Percentiles rank a stretch among this genome's conserved stretches.
These are phyloP conservation scores for Paracoccidioides lutzii DNA, from an alignment of 2,329 filamentous ascomycete species.

Conservation along the genomic window DNA sequence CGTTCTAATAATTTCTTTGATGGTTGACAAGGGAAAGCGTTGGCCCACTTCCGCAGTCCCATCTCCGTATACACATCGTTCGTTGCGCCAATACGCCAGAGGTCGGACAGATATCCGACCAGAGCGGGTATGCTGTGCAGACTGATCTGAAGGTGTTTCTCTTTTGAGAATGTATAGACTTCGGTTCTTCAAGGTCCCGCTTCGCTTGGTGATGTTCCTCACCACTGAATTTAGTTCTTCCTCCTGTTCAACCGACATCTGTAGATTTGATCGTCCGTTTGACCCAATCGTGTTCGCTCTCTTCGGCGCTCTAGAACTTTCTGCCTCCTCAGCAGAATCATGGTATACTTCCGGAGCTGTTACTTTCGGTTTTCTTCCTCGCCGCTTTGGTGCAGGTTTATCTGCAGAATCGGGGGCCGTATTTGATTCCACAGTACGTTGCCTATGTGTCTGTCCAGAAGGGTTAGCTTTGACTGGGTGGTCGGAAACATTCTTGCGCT, in stretches of 20 bases:
- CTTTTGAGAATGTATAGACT: slow-evolving; percentile 40
- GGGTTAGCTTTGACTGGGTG: background rate
- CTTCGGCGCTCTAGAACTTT: slow-evolving; percentile 20
- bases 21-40: slow-evolving; percentile 51
- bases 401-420: background rate
- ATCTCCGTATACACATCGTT: slow-evolving; percentile 58
- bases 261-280: slow-evolving; percentile 16
- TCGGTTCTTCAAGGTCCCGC: slow-evolving; percentile 34
- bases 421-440: background rate
- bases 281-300: slow-evolving; percentile 20
- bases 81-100: slow-evolving; percentile 75
- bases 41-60: slow-evolving; percentile 45
- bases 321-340: slow-evolving; percentile 11
- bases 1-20: slow-evolving; percentile 65
- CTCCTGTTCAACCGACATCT: slow-evolving; percentile 19
- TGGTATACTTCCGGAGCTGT: slow-evolving; percentile 10
- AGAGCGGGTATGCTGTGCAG: slow-evolving; percentile 55
- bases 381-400: slow-evolving; percentile 18
- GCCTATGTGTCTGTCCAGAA: background rate
- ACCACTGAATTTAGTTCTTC: slow-evolving; percentile 30
- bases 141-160: slow-evolving; percentile 40
- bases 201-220: slow-evolving; percentile 31
- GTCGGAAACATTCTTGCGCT: slow-evolving; percentile 7
- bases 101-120: slow-evolving; percentile 68
- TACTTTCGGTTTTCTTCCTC: slow-evolving; percentile 22